phyloP scores from a whole-genome alignment of 768 basidiomycete species.

The Tricholoma hemisulphureum region DNA sequence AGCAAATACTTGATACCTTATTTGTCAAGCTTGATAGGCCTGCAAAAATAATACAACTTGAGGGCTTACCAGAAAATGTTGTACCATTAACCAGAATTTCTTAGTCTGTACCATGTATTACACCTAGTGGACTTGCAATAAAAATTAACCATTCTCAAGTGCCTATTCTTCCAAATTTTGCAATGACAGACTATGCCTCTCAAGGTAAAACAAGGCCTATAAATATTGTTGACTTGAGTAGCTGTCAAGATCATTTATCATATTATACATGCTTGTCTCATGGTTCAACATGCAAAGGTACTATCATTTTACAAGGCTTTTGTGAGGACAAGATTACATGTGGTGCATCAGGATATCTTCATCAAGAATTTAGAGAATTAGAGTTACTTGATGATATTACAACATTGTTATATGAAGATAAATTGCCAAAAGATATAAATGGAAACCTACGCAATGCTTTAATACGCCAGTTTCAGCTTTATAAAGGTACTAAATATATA shows the following conservation, averaged over 20 bases:
- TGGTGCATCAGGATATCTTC: slow-evolving; percentile 14
- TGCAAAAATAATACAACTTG: neutral
- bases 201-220: neutral
- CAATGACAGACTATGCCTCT: neutral
- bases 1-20: slow-evolving; percentile 4
- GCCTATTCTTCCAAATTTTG: neutral
- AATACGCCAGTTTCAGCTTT: neutral
- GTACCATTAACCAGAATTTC: slow-evolving; percentile 3
- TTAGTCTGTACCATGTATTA: slow-evolving; percentile 24
- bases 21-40: slow-evolving; percentile 6
- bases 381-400: slow-evolving; percentile 23
- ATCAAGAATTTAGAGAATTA: slow-evolving; percentile 21
- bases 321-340: slow-evolving; percentile 15
- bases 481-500: neutral
- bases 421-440: neutral
- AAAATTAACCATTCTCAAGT: neutral
- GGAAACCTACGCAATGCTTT: neutral
- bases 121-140: slow-evolving; percentile 21
- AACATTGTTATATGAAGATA: slow-evolving; percentile 7
- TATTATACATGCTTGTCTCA: slow-evolving; percentile 23
- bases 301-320: slow-evolving; percentile 24
- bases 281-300: slow-evolving; percentile 13
- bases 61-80: slow-evolving; percentile 8
- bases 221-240: slow-evolving; percentile 9
- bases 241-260: slow-evolving; percentile 9